Conservation (phyloP, 495 filamentous ascomycete species). For the Neurospora tetraspora region DNA sequence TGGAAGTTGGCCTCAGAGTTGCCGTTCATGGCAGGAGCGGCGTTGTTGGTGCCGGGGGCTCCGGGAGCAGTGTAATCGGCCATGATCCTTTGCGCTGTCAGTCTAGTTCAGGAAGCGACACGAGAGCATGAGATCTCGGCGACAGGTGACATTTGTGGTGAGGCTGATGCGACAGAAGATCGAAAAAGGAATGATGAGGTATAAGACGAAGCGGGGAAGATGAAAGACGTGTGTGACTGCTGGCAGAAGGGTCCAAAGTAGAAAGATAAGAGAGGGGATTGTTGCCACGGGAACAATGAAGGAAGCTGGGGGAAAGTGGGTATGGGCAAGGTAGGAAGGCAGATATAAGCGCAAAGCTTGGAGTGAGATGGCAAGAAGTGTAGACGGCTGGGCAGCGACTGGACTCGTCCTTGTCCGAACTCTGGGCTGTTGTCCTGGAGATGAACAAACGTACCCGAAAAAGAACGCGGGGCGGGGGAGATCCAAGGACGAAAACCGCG, state of each 20-base stretch:
- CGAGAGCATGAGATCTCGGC: background rate
- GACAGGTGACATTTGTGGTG: background rate
- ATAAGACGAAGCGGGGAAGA: background rate
- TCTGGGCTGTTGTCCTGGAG: background rate
- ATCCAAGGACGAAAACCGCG: background rate
- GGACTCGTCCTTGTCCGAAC: background rate
- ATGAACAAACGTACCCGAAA: background rate
- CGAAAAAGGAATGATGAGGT: background rate
- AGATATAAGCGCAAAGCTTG: background rate
- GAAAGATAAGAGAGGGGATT: background rate
- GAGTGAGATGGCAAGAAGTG: background rate
- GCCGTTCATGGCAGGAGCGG: slow-evolving; percentile 22
- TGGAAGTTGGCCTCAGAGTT: slow-evolving; percentile 11
- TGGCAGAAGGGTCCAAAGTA: background rate
- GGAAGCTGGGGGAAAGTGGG: background rate
- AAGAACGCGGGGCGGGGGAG: background rate
- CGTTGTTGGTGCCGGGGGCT: slow-evolving; percentile 13
- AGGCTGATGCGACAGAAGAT: background rate
- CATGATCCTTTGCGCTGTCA: slow-evolving; percentile 10
- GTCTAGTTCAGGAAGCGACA: background rate
- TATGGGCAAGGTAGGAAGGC: background rate
- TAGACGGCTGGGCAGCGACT: background rate
- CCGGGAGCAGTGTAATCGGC: slow-evolving; percentile 17
- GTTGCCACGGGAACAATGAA: background rate
- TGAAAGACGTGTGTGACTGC: background rate